Evolutionary conservation across 2,329 filamentous ascomycete genomes (phyloP), one percentile per base, ranked within the genome.

Genomic region (Clonostachys rosea): DNA sequence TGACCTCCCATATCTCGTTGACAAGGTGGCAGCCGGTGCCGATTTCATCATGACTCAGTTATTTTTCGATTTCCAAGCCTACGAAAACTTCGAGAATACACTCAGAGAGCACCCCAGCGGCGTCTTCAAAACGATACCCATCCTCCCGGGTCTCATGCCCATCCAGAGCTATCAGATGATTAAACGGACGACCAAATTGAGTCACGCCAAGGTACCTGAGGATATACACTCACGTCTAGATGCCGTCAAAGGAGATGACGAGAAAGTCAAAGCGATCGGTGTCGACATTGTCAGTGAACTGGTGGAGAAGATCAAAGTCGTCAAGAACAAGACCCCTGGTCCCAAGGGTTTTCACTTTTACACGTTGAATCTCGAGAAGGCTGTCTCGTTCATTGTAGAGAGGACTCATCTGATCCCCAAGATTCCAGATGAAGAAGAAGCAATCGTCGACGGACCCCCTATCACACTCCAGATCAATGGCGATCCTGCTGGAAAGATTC

Each of bases 31-130:
- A 56, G 94, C 94, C 5, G 94, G 94, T 2, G 94, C 91, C 44
- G 91, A 97, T 68, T 99, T 99, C 62, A 87, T 99, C 67, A 96
- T 99, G 89, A 97, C 94, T 1, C 94, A 99, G 66, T 77, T 99
- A 9, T 97, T 96, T 68, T 99, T 96, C 66, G 91, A 97, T 61
- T 79, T 91, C 20, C 76, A 87, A 5, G 89, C 89, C 16, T 99
- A 95, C 62, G 79, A 84, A 47, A 74, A 74, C 34, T 97, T 95
- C 60, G 92, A 97, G 69, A 78, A 73, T 53, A 80, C 76, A 44
- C 66, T 99, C 54, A 76, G 91, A 50, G 80, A 85, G 46, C 90
- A 99, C 59, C 82, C 89, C 43, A 95, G 89, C 59, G 90, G 90
- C 5, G 78, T 80, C 4, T 96, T 99, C 70, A 89, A 88, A 68